Conservation (phyloP, 495 filamentous ascomycete genomes). For the Tetracladium marchalianum region DNA sequence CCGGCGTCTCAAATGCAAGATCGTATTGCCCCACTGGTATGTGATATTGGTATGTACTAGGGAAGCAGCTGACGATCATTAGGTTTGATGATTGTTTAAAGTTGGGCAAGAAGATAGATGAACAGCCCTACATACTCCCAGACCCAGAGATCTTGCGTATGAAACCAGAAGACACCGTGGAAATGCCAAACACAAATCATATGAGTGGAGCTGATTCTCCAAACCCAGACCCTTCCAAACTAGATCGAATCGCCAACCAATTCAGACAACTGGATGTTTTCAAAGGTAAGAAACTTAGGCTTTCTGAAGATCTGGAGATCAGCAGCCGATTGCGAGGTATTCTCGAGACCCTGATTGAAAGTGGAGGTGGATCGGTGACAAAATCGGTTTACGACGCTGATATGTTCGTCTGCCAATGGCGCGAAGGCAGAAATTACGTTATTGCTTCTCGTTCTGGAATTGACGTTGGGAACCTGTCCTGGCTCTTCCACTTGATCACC, state of each 20-base stretch:
- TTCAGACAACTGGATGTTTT: conserved; percentile 47
- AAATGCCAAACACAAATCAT: conserved; percentile 43
- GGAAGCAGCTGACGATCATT: conserved; percentile 17
- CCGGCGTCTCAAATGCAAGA: conserved; percentile 61
- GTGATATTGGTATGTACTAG: conserved; percentile 10
- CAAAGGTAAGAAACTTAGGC: conserved; percentile 51
- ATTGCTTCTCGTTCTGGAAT: conserved; percentile 64
- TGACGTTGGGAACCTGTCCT: conserved; percentile 82
- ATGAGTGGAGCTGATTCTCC: conserved; percentile 68
- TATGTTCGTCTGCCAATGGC: conserved; percentile 77
- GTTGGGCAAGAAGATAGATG: conserved; percentile 78
- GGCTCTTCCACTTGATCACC: conserved; percentile 87
- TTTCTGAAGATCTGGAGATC: conserved; percentile 63
- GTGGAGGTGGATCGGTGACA: conserved; percentile 59
- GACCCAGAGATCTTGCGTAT: conserved; percentile 67
- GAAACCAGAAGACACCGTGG: conserved; percentile 42
- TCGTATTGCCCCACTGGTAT: conserved; percentile 94
- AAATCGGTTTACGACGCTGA: conserved; percentile 59
- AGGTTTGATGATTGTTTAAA: conserved; percentile 97
- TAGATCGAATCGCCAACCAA: conserved; percentile 17
- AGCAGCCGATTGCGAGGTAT: conserved; percentile 52
- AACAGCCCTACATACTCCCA: conserved; percentile 78
- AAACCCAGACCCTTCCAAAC: conserved; percentile 36
- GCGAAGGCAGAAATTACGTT: conserved; percentile 71
- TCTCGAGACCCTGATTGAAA: conserved; percentile 56